Evolutionary conservation across 2,329 filamentous ascomycete genomes (phyloP).

Genomic region (Diaporthe sp.): DNA sequence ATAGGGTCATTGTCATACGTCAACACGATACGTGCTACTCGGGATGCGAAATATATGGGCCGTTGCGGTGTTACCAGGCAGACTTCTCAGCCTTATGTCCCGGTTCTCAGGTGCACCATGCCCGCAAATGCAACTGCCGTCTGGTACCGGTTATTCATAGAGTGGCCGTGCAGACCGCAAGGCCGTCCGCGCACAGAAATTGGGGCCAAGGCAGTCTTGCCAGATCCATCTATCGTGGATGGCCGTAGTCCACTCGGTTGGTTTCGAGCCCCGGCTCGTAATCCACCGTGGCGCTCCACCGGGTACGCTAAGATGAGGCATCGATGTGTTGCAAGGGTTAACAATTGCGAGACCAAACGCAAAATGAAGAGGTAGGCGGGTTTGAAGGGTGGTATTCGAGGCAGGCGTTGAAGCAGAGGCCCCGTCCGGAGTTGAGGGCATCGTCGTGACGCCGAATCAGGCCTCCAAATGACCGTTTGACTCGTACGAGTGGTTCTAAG

Average conservation of each 20-base stretch:
- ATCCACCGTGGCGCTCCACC: slow-evolving; percentile 30
- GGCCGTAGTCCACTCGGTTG: slow-evolving; percentile 21
- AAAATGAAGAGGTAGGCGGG: background rate
- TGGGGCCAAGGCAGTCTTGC: slow-evolving; percentile 18
- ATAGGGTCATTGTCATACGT: background rate
- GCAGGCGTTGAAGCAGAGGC: background rate
- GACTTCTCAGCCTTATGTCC: slow-evolving; percentile 20
- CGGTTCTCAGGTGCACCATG: background rate
- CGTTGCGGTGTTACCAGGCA: background rate
- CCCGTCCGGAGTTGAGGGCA: slow-evolving; percentile 7
- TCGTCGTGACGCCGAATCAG: slow-evolving; percentile 4
- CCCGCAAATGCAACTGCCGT: background rate
- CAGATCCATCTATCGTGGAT: background rate
- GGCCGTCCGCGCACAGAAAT: slow-evolving; percentile 3
- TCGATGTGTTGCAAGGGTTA: slow-evolving; percentile 10
- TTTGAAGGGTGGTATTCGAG: slow-evolving; percentile 7
- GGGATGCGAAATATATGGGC: background rate
- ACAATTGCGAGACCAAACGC: background rate
- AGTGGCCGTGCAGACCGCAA: slow-evolving; percentile 11
- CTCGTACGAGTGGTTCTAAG: slow-evolving; percentile 24
- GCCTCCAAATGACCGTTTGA: slow-evolving; percentile 9
- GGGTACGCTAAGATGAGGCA: slow-evolving; percentile 15
- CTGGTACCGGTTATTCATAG: background rate
- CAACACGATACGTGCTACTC: background rate
- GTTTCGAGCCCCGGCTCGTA: slow-evolving; percentile 28